Evolutionary conservation across 169 alveolate species (phyloP).

Genomic region (Plasmodium gallinaceum): DNA sequence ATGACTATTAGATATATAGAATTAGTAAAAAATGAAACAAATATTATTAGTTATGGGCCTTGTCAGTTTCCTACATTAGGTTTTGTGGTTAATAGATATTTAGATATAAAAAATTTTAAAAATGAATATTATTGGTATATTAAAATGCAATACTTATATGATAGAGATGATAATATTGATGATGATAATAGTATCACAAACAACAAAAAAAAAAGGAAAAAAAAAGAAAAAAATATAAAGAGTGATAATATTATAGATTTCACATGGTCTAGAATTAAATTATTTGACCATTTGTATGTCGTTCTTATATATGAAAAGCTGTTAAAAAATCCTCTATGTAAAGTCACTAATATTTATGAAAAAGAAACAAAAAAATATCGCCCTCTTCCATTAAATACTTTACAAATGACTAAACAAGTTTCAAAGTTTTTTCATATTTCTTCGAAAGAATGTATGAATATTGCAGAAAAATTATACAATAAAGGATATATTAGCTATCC

Average conservation of each 20-base stretch:
- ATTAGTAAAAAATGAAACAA: conserved; percentile 83
- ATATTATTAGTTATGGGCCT: conserved; percentile 96
- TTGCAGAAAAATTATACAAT: conserved; percentile 97
- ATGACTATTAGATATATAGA: conserved; percentile 82
- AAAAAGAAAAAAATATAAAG: neutral
- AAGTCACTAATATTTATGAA: conserved; percentile 61
- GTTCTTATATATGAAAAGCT: conserved; percentile 63
- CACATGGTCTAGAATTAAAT: conserved; percentile 69
- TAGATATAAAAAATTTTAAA: conserved; percentile 91
- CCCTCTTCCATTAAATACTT: conserved; percentile 95
- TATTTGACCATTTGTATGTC: conserved; percentile 72
- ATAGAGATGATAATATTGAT: neutral
- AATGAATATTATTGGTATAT: conserved; percentile 96
- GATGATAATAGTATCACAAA: neutral
- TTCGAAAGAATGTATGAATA: conserved; percentile 93
- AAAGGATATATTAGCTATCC: conserved; percentile 97
- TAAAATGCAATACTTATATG: conserved; percentile 79
- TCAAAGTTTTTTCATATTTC: conserved; percentile 90
- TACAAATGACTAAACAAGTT: conserved; percentile 93
- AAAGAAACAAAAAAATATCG: conserved; percentile 78
- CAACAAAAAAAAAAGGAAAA: conserved; percentile 9
- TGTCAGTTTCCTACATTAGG: conserved; percentile 99
- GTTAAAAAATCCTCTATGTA: conserved; percentile 61
- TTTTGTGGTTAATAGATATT: conserved; percentile 96
- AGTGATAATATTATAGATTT: conserved; percentile 39